Conservation (phyloP, 1,139 yeast species). For the Yamadazyma atlantica region DNA sequence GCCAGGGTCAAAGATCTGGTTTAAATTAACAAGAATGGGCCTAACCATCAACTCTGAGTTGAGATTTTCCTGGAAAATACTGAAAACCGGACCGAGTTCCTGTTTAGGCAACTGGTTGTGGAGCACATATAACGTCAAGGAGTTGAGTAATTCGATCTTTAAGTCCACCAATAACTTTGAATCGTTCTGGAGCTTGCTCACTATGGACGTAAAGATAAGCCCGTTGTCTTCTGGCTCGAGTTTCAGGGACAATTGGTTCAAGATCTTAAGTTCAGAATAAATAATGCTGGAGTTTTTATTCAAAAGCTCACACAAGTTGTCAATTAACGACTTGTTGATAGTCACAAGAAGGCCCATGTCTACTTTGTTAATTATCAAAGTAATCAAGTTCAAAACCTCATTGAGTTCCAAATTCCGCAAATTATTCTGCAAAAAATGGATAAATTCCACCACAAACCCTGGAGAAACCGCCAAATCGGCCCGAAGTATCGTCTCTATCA, state of each 20-base stretch:
- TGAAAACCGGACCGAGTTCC: slow-evolving; percentile 5
- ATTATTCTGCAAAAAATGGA: slow-evolving; percentile 12
- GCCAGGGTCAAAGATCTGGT: slow-evolving; percentile 8
- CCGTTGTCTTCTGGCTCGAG: slow-evolving; percentile 1
- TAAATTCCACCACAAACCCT: slow-evolving; percentile 8
- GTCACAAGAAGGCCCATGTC: slow-evolving; percentile 1
- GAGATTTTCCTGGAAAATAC: slow-evolving; percentile 9
- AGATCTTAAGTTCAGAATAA: slow-evolving; percentile 10
- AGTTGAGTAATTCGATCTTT: slow-evolving; percentile 13
- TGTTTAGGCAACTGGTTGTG: slow-evolving; percentile 4
- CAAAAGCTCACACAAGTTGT: slow-evolving; percentile 8
- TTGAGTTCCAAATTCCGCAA: slow-evolving; percentile 14
- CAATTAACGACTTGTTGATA: slow-evolving; percentile 7
- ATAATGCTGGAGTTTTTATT: slow-evolving; percentile 11
- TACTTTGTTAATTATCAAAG: slow-evolving; percentile 6
- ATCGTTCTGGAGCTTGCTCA: slow-evolving; percentile 12
- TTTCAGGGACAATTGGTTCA: slow-evolving; percentile 21
- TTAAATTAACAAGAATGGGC: slow-evolving; percentile 11
- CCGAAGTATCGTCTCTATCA: slow-evolving; percentile 10
- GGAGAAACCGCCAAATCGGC: slow-evolving; percentile 5
- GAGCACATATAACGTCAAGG: slow-evolving; percentile 10
- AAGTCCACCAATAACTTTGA: slow-evolving; percentile 14
- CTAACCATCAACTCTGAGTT: slow-evolving; percentile 13
- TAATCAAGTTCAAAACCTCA: slow-evolving; percentile 13
- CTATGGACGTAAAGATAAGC: slow-evolving; percentile 9